Base-by-base conservation (phyloP, 2,329 filamentous ascomycete species). In the Cordyceps cateniannulata region DNA sequence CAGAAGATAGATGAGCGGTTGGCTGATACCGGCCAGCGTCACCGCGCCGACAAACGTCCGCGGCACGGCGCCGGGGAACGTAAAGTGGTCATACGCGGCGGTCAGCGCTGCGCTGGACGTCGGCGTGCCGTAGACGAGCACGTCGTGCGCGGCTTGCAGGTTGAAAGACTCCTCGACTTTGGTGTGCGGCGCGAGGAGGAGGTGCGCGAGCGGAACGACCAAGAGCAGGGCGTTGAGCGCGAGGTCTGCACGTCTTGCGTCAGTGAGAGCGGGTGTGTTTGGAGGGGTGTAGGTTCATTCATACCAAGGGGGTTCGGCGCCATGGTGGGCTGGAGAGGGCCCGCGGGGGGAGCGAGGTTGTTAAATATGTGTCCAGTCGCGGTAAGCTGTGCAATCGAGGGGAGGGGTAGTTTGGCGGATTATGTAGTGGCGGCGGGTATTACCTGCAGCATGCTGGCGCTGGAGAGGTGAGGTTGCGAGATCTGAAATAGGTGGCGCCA, bases 81-180 rank as follows among this genome's bases (percentile, higher is more conserved):
- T 81, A 68, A 95, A 86, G 78, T 99, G 95, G 72, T 99, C 95
- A 77, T 96, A 99, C 55, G 84, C 77, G 3, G 78, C 70, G 18
- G 79, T 79, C 18, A 95, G 76, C 44, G 79, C 81, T 14, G 78
- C 71, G 56, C 77, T 70, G 18, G 82, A 71, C 66, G 78, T 81
- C 0, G 91, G 90, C 1, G 90, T 85, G 25, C 92, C 92, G 71
- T 95, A 91, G 42, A 84, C 82, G 62, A 96, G 74, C 40, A 99
- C 88, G 72, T 99, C 95, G 74, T 98, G 95, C 3, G 87, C 84
- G 6, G 95, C 95, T 73, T 99, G 95, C 62, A 98, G 85, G 73
- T 96, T 96, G 83, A 99, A 98, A 0, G 93, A 98, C 75, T 99
- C 95, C 74, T 99, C 95, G 62, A 99, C 95, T 74, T 99, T 99